These are phyloP conservation scores for Penicillium longicatenatum DNA, from an alignment of 495 filamentous ascomycete genomes.

Conservation along the genomic window DNA sequence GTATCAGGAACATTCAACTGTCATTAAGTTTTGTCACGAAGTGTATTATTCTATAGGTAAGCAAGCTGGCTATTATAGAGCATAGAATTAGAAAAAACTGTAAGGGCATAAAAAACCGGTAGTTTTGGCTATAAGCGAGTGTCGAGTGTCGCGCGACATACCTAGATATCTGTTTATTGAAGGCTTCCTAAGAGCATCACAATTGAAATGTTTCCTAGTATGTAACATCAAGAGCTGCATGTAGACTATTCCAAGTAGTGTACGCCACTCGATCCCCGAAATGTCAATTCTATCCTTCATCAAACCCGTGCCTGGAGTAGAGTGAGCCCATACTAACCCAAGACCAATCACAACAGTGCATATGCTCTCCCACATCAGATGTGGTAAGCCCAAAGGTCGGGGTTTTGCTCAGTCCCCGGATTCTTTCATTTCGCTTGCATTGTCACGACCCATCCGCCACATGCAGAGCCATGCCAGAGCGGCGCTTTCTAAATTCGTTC, in stretches of 20 bases:
- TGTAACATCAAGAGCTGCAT: neutral
- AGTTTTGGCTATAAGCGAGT: neutral
- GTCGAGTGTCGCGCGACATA: neutral
- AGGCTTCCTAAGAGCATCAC: too few relatives aligned
- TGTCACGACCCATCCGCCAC: neutral
- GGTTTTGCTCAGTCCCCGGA: neutral
- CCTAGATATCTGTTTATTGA: neutral
- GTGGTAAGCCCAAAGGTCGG: neutral
- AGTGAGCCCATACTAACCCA: neutral
- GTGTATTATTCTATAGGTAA: neutral
- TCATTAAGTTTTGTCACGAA: neutral
- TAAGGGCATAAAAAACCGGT: neutral
- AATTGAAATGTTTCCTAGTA: too few relatives aligned
- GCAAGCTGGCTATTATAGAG: neutral
- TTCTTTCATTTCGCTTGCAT: neutral
- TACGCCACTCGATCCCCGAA: neutral
- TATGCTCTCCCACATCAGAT: neutral
- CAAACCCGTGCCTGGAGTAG: neutral
- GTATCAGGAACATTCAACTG: neutral
- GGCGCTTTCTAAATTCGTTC: slow-evolving; percentile 5
- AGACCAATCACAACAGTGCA: neutral
- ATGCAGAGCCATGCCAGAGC: neutral
- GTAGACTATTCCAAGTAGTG: neutral
- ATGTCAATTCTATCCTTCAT: neutral
- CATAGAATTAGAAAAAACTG: neutral